Base-by-base conservation (phyloP, 768 basidiomycete genomes). In the Hypholoma sublateritium region DNA sequence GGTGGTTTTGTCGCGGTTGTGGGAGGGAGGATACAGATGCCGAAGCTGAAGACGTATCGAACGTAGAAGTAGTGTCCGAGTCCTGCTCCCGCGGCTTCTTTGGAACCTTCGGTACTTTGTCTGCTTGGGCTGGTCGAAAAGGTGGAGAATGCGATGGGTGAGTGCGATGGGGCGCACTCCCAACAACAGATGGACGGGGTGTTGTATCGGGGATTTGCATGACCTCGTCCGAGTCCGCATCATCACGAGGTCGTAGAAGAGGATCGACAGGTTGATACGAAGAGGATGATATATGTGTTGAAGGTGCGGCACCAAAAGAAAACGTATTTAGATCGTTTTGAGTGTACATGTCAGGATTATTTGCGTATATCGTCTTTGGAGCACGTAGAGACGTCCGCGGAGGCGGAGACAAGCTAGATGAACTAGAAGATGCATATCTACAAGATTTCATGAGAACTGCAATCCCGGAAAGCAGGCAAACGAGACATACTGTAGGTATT, bases 181-280 rank as follows among this genome's bases (percentile, higher is more conserved):
- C 67, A 41, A 75, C 73, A 35, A 83, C 73, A 35, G 80, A 82
- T 3, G 79, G 80, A 21, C 81, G 74, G 46, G 81, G 81, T 5
- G 81, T 83, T 34, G 77, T 76, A 65, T 83, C 80, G 35, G 73
- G 69, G 19, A 64, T 66, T 28, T 60, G 60, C 21, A 62, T 63
- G 41, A 65, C 57, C 25, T 78, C 77, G 55, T 81, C 77, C 32
- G 72, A 70, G 48, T 77, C 75, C 21, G 65, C 62, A 34, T 74
- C 75, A 47, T 67, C 70, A 22, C 58, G 64, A 55, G 62, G 52
- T 36, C 68, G 65, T 42, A 73, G 70, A n/a, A 76, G 60, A 3
- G 77, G 77, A 53, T 79, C 75, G 51, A 76, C 60, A 39, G 69
- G 58, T 19, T 66, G 68, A 45, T 68, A 62, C 7, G 66, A 63